These are phyloP conservation scores for Zoysia japonica DNA, from an alignment of 176 grass and related monocot species.

Conservation along the genomic window DNA sequence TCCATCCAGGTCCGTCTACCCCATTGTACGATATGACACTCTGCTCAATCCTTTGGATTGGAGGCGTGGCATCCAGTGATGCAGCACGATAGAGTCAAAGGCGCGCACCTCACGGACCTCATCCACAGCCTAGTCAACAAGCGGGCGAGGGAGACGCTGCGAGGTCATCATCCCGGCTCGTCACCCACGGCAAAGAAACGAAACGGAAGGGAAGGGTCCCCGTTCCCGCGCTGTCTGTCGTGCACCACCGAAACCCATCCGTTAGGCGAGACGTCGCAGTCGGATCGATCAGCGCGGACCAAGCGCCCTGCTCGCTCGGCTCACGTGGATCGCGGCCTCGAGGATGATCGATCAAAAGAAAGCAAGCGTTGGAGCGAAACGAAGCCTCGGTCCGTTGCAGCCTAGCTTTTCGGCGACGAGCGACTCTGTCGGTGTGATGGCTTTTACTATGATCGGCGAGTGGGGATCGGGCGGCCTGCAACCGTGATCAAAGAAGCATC, in stretches of 20 bases:
- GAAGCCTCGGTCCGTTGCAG: background rate
- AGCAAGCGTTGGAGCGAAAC: background rate
- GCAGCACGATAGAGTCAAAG: background rate
- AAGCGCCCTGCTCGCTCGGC: background rate
- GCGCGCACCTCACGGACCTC: background rate
- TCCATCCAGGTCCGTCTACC: no score
- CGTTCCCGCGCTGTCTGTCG: background rate
- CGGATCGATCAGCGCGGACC: slow-evolving; percentile 4
- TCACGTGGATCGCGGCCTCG: background rate
- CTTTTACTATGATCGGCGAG: no score
- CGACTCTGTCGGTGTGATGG: no score
- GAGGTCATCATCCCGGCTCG: background rate
- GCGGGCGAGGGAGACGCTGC: background rate
- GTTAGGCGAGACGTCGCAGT: background rate
- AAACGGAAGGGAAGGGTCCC: background rate
- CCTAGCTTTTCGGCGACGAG: background rate
- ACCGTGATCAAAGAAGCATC: no score
- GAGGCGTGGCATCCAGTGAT: no score
- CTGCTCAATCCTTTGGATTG: no score
- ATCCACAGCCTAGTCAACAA: background rate
- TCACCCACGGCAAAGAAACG: background rate
- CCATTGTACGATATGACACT: no score
- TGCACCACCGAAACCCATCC: background rate
- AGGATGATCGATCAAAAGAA: background rate
- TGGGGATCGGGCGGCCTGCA: no score